Evolutionary conservation across 371 early-diverging fungal species (phyloP), one percentile per base, ranked within the genome.

Genomic region (Rhizopus delemar): DNA sequence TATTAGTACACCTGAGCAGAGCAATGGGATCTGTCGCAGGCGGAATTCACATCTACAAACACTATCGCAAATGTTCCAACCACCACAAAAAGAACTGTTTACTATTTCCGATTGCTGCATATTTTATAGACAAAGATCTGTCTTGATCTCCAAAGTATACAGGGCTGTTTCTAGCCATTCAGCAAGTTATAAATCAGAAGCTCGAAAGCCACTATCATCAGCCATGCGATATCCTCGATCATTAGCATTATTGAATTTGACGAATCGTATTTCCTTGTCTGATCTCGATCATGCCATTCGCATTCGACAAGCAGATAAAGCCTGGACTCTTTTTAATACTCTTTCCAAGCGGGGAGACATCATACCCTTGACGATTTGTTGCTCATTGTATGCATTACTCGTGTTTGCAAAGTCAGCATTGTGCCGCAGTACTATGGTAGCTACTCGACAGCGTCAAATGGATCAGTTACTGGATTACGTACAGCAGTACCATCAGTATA

Each of bases 261-360:
- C 66, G 5, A 58, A 71, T 46, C 56, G 60, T 28, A 31, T 78
- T 5, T 43, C 48, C 6, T 59, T 78, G 4, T 51, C 59, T 2
- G 68, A 80, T 59, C 65, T 80, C 5, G 80, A 74, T 39, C 56
- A 54, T 29, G 65, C 77, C 15, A 65, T 80, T 54, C 64, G 64
- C 39, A 12, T 57, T n/a, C 60, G 62, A 15, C 65, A 77, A 46
- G 75, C 77, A 15, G 75, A 74, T 35, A 66, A 65, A 54, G 68
- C 80, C 5, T 80, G 77, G 75, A 57, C 71, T 12, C 16, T 77
- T 12, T 80, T 75, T 53, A 41, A 45, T 8, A 73, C 75, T 31
- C 50, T 80, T n/a, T 41, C 68, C 13, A 31, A 58, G 22, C 63
- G 63, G 57, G 57, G 60, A 16, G 58, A 57, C 35, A 59, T 52